Conservation (phyloP, 2,329 filamentous ascomycete species). For the Ophiostoma angusticollis region DNA sequence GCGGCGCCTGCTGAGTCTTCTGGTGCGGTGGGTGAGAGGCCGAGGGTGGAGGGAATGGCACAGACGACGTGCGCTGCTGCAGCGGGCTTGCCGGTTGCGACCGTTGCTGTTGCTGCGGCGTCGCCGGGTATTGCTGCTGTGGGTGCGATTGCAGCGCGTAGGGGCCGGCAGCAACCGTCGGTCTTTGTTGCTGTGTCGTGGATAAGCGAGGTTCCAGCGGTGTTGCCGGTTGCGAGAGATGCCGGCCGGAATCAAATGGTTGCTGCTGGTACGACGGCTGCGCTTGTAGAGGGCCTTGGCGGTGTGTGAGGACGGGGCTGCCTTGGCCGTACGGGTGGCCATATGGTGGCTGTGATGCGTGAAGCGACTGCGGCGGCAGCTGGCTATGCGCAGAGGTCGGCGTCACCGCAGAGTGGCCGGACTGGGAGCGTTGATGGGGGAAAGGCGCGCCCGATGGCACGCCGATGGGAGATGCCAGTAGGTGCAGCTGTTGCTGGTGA, state of each 20-base stretch:
- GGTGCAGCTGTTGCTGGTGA: slow-evolving; percentile 19
- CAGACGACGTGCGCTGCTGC: slow-evolving; percentile 34
- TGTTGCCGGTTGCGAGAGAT: slow-evolving; percentile 41
- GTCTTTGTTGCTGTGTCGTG: no score
- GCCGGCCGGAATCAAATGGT: slow-evolving; percentile 31
- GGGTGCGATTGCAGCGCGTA: no score
- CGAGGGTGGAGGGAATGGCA: neutral
- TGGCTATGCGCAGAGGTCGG: slow-evolving; percentile 51
- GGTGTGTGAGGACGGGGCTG: slow-evolving; percentile 37
- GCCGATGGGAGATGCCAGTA: slow-evolving; percentile 38
- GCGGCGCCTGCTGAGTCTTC: neutral
- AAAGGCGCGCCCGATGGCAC: slow-evolving; percentile 24
- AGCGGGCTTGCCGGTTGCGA: slow-evolving; percentile 48
- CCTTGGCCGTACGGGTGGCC: slow-evolving; percentile 37
- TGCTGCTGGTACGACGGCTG: slow-evolving; percentile 3
- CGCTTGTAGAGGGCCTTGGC: slow-evolving; percentile 26
- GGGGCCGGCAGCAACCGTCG: no score
- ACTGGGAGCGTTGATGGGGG: slow-evolving; percentile 39
- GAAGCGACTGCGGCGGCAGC: slow-evolving; percentile 23
- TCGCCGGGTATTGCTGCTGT: slow-evolving; percentile 3
- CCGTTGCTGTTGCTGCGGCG: slow-evolving; percentile 19
- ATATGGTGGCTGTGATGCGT: slow-evolving; percentile 23
- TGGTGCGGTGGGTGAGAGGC: neutral
- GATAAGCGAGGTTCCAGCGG: slow-evolving; percentile 39
- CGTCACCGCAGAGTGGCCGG: slow-evolving; percentile 45